Evolutionary conservation across 352 stramenopile species (phyloP).

Genomic region (Pythium vanterpoolii): DNA sequence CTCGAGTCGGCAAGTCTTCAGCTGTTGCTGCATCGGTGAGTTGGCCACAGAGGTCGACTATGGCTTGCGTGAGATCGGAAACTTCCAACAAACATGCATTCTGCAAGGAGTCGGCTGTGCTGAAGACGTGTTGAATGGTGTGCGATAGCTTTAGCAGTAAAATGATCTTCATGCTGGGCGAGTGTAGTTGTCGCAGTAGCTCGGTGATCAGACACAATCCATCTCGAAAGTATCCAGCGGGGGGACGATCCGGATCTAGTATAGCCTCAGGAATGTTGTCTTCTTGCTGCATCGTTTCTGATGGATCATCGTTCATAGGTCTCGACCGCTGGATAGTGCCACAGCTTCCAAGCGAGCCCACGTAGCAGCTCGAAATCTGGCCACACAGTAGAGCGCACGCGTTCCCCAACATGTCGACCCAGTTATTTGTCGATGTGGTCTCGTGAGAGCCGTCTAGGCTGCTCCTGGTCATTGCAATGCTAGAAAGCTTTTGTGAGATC

Average conservation of each 20-base stretch:
- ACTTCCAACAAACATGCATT: not conserved
- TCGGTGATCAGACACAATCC: not conserved
- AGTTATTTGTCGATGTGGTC: constrained; percentile 15
- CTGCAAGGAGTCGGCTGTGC: not conserved
- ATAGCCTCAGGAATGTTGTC: not conserved
- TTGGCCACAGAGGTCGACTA: not conserved
- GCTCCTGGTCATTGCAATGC: not conserved
- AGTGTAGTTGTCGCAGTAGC: not conserved
- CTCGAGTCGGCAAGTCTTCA: not conserved
- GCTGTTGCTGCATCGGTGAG: not conserved
- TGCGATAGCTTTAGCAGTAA: not conserved
- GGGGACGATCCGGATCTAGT: not conserved
- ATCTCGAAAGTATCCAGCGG: not conserved
- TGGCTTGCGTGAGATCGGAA: not conserved
- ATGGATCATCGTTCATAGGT: not conserved
- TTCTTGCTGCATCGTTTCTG: no score
- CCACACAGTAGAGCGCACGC: constrained; percentile 44
- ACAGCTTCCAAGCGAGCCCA: not conserved
- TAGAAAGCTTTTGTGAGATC: constrained; percentile 1
- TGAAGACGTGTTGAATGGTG: not conserved
- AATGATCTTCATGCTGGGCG: not conserved
- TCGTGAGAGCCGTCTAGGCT: no score
- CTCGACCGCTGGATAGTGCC: no score
- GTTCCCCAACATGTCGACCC: constrained; percentile 49
- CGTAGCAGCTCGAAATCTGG: constrained; percentile 24